Evolutionary conservation across 495 filamentous ascomycete genomes (phyloP).

Genomic region (Letharia columbiana): DNA sequence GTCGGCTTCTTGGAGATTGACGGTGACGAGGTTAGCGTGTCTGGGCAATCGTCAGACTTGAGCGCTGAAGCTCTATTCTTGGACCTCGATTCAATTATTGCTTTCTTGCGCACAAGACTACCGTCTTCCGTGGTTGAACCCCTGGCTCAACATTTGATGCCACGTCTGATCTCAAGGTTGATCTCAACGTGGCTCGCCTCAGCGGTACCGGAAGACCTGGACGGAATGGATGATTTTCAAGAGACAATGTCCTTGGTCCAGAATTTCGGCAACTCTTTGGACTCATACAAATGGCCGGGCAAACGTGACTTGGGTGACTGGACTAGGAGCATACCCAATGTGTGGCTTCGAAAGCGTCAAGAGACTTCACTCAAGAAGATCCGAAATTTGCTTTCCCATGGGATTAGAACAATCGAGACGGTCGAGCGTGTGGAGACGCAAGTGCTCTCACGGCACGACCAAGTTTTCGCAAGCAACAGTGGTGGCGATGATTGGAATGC

Average conservation of each 20-base stretch:
- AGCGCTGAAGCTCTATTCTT: slow-evolving; percentile 37
- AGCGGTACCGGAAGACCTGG: slow-evolving; percentile 62
- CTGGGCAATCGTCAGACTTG: slow-evolving; percentile 17
- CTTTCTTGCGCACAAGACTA: slow-evolving; percentile 55
- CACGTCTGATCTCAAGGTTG: slow-evolving; percentile 53
- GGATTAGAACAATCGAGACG: slow-evolving; percentile 50
- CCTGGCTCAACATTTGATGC: slow-evolving; percentile 59
- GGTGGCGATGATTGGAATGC: slow-evolving; percentile 65
- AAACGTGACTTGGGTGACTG: slow-evolving; percentile 66
- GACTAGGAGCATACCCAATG: slow-evolving; percentile 65
- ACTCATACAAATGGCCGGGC: slow-evolving; percentile 56
- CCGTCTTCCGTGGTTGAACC: slow-evolving; percentile 53
- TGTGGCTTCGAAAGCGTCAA: slow-evolving; percentile 80
- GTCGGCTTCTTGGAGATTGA: slow-evolving; percentile 26
- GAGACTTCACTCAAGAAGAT: slow-evolving; percentile 67
- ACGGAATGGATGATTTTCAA: slow-evolving; percentile 61
- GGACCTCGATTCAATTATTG: slow-evolving; percentile 54
- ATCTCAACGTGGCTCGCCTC: slow-evolving; percentile 66
- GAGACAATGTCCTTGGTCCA: slow-evolving; percentile 49
- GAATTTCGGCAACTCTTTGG: slow-evolving; percentile 54
- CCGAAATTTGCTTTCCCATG: slow-evolving; percentile 55
- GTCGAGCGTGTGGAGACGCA: slow-evolving; percentile 84
- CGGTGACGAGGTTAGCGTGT: slow-evolving; percentile 23
- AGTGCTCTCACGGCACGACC: slow-evolving; percentile 59
- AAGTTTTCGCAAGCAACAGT: slow-evolving; percentile 48